Evolutionary conservation across 2,329 filamentous ascomycete species (phyloP).

Genomic region (Colletotrichum cuscutae): DNA sequence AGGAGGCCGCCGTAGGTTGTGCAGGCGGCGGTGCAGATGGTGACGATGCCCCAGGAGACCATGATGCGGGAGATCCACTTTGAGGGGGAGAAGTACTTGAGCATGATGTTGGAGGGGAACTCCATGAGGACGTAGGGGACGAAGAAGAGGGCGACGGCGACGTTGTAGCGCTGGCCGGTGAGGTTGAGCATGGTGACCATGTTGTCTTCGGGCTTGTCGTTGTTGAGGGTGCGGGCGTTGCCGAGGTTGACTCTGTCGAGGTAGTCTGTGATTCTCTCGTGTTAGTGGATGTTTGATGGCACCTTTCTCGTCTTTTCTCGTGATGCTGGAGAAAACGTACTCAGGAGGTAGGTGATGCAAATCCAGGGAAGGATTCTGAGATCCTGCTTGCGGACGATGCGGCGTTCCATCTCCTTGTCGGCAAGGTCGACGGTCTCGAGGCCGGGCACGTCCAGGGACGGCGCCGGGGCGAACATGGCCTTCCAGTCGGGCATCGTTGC

Average conservation of each 20-base stretch:
- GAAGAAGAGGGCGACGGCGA: slow-evolving; percentile 45
- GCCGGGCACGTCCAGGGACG: slow-evolving; percentile 46
- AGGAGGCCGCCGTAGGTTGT: slow-evolving; percentile 59
- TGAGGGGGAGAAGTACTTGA: slow-evolving; percentile 48
- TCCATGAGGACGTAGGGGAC: slow-evolving; percentile 44
- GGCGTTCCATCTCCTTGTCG: slow-evolving; percentile 46
- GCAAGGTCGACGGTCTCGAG: slow-evolving; percentile 47
- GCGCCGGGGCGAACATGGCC: slow-evolving; percentile 33
- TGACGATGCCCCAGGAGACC: slow-evolving; percentile 60
- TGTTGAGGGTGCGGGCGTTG: slow-evolving; percentile 47
- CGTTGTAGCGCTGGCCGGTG: slow-evolving; percentile 45
- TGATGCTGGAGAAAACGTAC: slow-evolving; percentile 29
- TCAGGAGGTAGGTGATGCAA: slow-evolving; percentile 45
- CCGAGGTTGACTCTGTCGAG: slow-evolving; percentile 47
- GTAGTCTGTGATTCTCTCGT: slow-evolving; percentile 33
- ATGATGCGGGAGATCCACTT: slow-evolving; percentile 51
- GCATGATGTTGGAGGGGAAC: slow-evolving; percentile 46
- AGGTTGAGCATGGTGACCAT: slow-evolving; percentile 44
- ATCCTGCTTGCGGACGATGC: slow-evolving; percentile 46
- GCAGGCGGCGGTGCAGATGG: slow-evolving; percentile 58
- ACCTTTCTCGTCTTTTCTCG: neutral
- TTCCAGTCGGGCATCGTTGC: slow-evolving; percentile 36
- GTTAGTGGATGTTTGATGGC: neutral
- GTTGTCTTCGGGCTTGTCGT: slow-evolving; percentile 46
- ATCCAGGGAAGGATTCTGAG: slow-evolving; percentile 46